Conservation (phyloP, 148 eudicot species). For the Chenopodium quinoa region DNA sequence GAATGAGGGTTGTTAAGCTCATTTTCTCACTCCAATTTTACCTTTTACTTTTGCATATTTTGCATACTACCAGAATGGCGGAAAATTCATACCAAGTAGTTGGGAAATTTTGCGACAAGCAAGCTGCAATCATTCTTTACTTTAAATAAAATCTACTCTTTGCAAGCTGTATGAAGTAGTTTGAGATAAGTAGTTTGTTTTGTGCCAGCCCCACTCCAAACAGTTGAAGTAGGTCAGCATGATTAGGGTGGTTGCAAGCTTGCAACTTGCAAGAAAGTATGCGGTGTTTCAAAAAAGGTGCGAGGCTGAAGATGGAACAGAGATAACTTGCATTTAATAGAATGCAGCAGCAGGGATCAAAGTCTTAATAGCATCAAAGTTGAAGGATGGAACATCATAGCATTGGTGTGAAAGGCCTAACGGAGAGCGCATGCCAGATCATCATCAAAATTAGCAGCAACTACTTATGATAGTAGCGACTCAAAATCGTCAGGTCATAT, state of each 20-base stretch:
- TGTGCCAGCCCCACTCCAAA: not conserved
- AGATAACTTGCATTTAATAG: too few species aligned
- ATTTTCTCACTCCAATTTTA: not conserved
- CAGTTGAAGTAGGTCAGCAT: not conserved
- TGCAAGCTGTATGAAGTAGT: not conserved
- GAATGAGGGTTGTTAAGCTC: not conserved
- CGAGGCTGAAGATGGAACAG: not conserved
- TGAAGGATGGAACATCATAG: too few species aligned
- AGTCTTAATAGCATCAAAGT: not conserved
- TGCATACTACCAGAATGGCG: not conserved
- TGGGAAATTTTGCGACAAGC: not conserved
- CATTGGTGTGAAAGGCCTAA: too few species aligned
- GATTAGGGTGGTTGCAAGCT: too few species aligned
- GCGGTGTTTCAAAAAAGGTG: too few species aligned
- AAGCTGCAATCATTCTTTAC: not conserved
- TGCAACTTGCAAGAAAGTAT: too few species aligned
- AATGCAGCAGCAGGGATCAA: too few species aligned
- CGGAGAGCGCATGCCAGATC: not conserved
- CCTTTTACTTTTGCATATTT: not conserved
- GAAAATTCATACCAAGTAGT: not conserved
- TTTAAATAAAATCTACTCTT: not conserved
- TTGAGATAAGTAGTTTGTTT: not conserved
- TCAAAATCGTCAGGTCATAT: constrained; percentile 2
- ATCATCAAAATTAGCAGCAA: not conserved
- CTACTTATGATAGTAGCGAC: constrained; percentile 1